Base-by-base conservation (phyloP, 306 rosid species). In the Vigna unguiculata region DNA sequence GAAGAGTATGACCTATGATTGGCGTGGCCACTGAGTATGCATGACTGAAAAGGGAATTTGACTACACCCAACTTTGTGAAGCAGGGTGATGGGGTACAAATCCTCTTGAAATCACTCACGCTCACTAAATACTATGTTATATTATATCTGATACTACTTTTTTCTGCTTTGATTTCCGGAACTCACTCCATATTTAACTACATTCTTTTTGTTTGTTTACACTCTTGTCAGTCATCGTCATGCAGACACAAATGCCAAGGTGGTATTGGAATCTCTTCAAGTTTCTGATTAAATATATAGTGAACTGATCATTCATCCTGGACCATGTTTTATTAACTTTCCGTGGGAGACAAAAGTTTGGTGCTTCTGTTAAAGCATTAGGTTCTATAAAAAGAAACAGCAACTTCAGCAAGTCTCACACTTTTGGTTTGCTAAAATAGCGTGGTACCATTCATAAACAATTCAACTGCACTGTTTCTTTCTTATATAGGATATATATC, bases 261-360 rank as follows among this genome's bases (percentile, higher is more conserved):
- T 32, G 60, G 80, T 62, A 61, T 61, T 79, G 84, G 84, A 87
- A 85, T 86, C 72, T 77, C 48, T 63, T 83, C 83, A 19, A n/a
- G 81, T 52, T 77, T 77, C 81, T 69, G 66, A 47, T 67, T 71
- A 16, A 6, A 57, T 38, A 41, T 41, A 53, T 78, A 40, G 28
- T 28, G 6, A 64, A 11, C 48, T 25, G 8, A 38, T 38, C 11
- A 38, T 53, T 25, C 74, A 66, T 54, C 24, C 57, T 67, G 22
- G 17, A 64, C 59, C 71, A 55, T 10, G 47, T 64, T 63, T 32
- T 67, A 63, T 46, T 73, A 34, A 58, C 41, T 72, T 58, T 82
- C 40, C 32, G 52, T 60, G 77, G 72, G 80, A 78, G 69, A 72
- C 83, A 72, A 65, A 69, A 65, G 36, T 55, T 72, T 1, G 22